A percentile compares a stretch with the other conserved stretches of the same genome.
phyloP scores from a whole-genome alignment of 2,329 filamentous ascomycete species.

The Monosporascus sp. region DNA sequence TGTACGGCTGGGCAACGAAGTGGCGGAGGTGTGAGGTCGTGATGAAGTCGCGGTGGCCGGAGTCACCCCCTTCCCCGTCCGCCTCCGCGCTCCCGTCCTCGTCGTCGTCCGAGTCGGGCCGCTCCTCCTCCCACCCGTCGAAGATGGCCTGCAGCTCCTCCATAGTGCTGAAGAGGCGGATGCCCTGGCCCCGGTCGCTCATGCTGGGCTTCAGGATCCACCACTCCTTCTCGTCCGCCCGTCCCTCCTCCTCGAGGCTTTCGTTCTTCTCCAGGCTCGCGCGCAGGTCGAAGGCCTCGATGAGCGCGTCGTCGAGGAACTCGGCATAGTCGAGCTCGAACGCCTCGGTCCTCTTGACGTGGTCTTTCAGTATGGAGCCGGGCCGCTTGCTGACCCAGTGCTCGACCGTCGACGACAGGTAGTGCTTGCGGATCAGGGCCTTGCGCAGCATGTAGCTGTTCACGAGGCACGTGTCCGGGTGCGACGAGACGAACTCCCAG shows the following conservation, averaged over 20 bases:
- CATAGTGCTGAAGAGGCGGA: slow-evolving; percentile 80
- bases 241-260: slow-evolving; percentile 16
- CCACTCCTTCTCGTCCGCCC: slow-evolving; percentile 60
- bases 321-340: slow-evolving; percentile 97
- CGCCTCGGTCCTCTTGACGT: slow-evolving; percentile 73
- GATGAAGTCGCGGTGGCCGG: slow-evolving; percentile 48
- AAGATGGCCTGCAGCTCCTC: slow-evolving; percentile 82
- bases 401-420: slow-evolving; percentile 74
- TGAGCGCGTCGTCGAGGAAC: slow-evolving; percentile 86
- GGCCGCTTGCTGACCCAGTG: slow-evolving; percentile 86
- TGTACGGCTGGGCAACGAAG: slow-evolving; percentile 94
- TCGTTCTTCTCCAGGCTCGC: slow-evolving; percentile 72
- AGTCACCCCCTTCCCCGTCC: slow-evolving; percentile 16
- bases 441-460: slow-evolving; percentile 96
- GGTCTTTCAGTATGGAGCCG: slow-evolving; percentile 56
- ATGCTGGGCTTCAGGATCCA: slow-evolving; percentile 98
- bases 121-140: slow-evolving; percentile 77
- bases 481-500: slow-evolving; percentile 65
- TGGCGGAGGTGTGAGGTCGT: slow-evolving; percentile 88
- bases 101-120: slow-evolving; percentile 62
- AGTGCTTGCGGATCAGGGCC: slow-evolving; percentile 94
- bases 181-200: slow-evolving; percentile 93
- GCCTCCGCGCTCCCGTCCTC: slow-evolving; percentile 40
- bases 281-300: slow-evolving; percentile 83
- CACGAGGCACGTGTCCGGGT: slow-evolving; percentile 59